Base-by-base conservation (phyloP, 2,329 filamentous ascomycete genomes). In the Colletotrichum siamense region DNA sequence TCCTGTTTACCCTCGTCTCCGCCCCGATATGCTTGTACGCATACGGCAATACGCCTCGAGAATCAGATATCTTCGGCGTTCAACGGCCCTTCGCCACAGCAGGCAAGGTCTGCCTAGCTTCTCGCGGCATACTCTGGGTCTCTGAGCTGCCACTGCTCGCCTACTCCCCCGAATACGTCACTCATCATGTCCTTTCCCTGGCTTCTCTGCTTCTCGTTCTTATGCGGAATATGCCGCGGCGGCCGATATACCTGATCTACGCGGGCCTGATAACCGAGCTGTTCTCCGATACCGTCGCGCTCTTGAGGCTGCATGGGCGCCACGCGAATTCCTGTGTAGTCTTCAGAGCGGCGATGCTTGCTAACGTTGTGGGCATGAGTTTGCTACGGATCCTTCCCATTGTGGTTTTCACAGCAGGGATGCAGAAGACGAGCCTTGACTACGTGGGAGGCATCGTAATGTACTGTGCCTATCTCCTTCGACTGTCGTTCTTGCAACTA, bases 121-220 rank as follows among this genome's bases (percentile, higher is more conserved):
- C 77, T 18, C 69, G 77, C 13, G 30, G 36, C 8, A 26, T 75
- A 3, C 72, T 79, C 6, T 79, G 78, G 78, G 49, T 64, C 12
- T 77, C 78, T 10, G 78, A 79, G 64, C 13, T 77, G 30, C 75
- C 77, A 4, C 36, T 76, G 1, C 70, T 79, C 26, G 59, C 77
- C 64, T 72, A 55, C 52, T 73, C 75, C 3, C 49, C 49, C 7
- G 77, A 77, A 13, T 75, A 79, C 32, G 8, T 77, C 6, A 44
- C 65, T 9, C 78, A 79, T 18, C 78, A 78, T 55, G 13, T 71
- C 10, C 68, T 79, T 8, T 73, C 78, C 3, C 70, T 79, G 24
- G 22, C 52, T 7, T 76, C 75, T 2, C 28, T 77, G 12, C 12
- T 24, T 4, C 39, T 76, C 9, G 39, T 77, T 5, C 6, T 74